Conservation (phyloP, 306 rosid species). For the Corylus heterophylla region DNA sequence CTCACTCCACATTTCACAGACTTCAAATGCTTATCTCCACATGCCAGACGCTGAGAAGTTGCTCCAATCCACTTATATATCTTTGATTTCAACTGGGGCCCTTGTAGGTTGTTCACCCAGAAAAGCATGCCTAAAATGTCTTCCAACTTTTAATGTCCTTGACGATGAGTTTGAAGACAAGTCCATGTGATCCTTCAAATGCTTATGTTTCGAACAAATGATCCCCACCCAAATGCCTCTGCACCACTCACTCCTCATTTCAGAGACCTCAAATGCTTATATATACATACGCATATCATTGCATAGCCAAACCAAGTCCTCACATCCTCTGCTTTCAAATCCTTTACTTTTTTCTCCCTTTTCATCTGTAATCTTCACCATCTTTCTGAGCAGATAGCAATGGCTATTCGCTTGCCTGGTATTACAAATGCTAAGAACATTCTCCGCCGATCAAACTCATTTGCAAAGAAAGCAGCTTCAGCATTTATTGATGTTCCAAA, state of each 20-base stretch:
- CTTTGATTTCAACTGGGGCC: too few species aligned
- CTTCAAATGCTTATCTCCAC: not conserved
- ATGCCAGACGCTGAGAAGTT: too few species aligned
- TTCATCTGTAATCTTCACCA: not conserved
- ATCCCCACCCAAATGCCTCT: not conserved
- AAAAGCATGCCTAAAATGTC: too few species aligned
- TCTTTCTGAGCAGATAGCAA: not conserved
- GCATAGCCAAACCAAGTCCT: conserved; percentile 4
- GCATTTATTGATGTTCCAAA: conserved; percentile 33
- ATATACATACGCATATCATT: not conserved
- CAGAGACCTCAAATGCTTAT: not conserved
- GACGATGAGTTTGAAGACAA: too few species aligned
- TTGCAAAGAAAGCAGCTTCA: conserved; percentile 22
- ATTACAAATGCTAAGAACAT: conserved; percentile 18
- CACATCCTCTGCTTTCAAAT: conserved; percentile 10
- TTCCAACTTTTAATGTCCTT: too few species aligned
- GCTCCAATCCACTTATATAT: too few species aligned
- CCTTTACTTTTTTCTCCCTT: not conserved
- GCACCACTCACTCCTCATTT: not conserved
- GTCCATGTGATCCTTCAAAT: not conserved
- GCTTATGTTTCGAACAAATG: not conserved
- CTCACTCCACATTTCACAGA: not conserved
- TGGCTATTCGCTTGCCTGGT: conserved; percentile 37
- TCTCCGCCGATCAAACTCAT: conserved; percentile 3
- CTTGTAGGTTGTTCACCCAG: too few species aligned